Evolutionary conservation across 345 rosid genomes (phyloP).

Genomic region (Kernera saxatilis): DNA sequence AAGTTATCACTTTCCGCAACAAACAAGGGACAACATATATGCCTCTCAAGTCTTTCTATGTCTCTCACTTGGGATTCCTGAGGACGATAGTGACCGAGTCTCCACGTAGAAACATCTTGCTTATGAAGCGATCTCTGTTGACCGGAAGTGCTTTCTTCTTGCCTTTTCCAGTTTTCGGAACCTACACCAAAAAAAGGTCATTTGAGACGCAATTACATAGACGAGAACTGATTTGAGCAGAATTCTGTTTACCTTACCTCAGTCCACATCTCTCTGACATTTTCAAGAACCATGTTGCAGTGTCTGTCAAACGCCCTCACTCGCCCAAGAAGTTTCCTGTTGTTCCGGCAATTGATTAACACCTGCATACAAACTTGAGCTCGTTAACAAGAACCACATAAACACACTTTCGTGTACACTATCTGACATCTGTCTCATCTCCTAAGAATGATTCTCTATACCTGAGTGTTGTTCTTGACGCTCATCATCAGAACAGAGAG

Average conservation of each 20-base stretch:
- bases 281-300: constrained; percentile 98
- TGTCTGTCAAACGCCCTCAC: constrained; percentile 95
- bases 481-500: constrained; percentile 97
- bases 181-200: constrained; percentile 32
- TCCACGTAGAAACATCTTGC: constrained; percentile 96
- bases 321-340: constrained; percentile 75
- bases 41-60: background rate
- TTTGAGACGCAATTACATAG: background rate
- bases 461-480: constrained; percentile 93
- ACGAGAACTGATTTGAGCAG: background rate
- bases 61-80: constrained; percentile 73
- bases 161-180: constrained; percentile 93
- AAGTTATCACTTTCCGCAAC: background rate
- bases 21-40: background rate
- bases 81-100: constrained; percentile 96
- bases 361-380: constrained; percentile 34
- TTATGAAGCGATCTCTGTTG: constrained; percentile 90
- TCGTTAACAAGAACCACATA: background rate
- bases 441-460: constrained; percentile 9
- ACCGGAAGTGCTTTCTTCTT: constrained; percentile 93
- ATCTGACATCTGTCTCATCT: background rate
- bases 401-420: background rate
- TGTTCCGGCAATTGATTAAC: constrained; percentile 68
- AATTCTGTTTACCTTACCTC: constrained; percentile 72
- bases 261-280: constrained; percentile 98